Percentiles rank a stretch among this genome's conserved stretches.
These are phyloP conservation scores for Coemansia asiatica DNA, from an alignment of 192 early-diverging fungal genomes.

Conservation along the genomic window DNA sequence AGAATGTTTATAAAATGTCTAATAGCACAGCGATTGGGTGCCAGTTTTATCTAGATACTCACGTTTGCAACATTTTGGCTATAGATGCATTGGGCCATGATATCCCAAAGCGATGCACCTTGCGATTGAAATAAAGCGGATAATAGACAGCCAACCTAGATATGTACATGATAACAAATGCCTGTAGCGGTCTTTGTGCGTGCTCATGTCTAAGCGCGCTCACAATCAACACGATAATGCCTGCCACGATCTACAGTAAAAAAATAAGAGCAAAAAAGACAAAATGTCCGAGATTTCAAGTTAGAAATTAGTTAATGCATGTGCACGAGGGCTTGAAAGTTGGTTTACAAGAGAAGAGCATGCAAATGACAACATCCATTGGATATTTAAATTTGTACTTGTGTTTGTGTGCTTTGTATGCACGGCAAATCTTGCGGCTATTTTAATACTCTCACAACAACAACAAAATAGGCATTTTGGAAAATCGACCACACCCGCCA, in stretches of 20 bases:
- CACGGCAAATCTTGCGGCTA: neutral
- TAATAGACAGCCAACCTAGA: slow-evolving; percentile 58
- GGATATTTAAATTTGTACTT: no score
- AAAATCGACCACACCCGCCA: slow-evolving; percentile 3
- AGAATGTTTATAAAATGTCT: neutral
- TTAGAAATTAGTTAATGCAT: neutral
- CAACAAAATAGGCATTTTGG: neutral
- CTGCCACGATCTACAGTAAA: slow-evolving; percentile 53
- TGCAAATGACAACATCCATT: neutral
- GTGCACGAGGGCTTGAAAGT: neutral
- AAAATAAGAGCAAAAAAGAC: neutral
- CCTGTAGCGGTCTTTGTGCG: slow-evolving; percentile 58
- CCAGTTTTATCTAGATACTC: slow-evolving; percentile 4
- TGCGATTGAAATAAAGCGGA: slow-evolving; percentile 64
- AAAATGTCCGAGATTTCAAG: neutral
- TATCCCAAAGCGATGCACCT: slow-evolving; percentile 54
- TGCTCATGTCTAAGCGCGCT: slow-evolving; percentile 49
- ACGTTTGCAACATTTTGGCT: slow-evolving; percentile 2
- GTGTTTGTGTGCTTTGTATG: neutral
- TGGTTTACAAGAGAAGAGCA: neutral
- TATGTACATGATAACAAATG: slow-evolving; percentile 64
- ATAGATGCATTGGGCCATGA: neutral
- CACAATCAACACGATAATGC: slow-evolving; percentile 57
- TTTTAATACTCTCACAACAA: no score
- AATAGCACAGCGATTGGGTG: neutral